phyloP scores from a whole-genome alignment of 2,329 filamentous ascomycete species.

The Phialophora verrucosa region DNA sequence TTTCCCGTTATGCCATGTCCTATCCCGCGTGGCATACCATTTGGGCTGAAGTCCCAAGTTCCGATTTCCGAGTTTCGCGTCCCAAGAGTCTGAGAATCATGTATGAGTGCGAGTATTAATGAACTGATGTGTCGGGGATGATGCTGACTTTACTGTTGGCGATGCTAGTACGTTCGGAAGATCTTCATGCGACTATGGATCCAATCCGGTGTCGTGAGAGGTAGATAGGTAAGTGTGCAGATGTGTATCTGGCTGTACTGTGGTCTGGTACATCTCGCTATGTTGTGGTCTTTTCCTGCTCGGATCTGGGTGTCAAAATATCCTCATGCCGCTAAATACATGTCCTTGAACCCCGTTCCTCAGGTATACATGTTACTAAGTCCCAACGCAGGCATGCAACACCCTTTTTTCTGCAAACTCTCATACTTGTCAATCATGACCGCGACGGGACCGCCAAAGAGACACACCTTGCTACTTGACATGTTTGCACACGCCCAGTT shows the following conservation, averaged over 20 bases:
- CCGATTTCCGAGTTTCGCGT: too few relatives aligned
- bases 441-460: slow-evolving; percentile 24
- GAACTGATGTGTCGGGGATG: too few relatives aligned
- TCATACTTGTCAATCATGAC: slow-evolving; percentile 12
- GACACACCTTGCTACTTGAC: slow-evolving; percentile 5
- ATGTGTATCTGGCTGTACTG: neutral
- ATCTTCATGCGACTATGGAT: neutral
- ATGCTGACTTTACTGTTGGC: neutral
- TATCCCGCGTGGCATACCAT: too few relatives aligned
- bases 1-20: too few relatives aligned
- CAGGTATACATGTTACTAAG: neutral
- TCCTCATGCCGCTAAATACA: neutral
- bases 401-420: neutral
- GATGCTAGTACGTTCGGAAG: neutral
- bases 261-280: neutral
- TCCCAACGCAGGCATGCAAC: neutral
- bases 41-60: too few relatives aligned
- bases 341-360: neutral
- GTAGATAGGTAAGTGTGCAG: neutral
- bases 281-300: neutral
- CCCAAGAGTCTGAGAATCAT: too few relatives aligned
- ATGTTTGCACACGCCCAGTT: slow-evolving; percentile 28
- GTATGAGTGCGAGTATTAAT: too few relatives aligned
- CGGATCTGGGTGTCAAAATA: neutral
- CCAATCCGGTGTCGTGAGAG: neutral